Base-by-base conservation (phyloP, 2,329 filamentous ascomycete species). In the Ophiosphaerella narmari region DNA sequence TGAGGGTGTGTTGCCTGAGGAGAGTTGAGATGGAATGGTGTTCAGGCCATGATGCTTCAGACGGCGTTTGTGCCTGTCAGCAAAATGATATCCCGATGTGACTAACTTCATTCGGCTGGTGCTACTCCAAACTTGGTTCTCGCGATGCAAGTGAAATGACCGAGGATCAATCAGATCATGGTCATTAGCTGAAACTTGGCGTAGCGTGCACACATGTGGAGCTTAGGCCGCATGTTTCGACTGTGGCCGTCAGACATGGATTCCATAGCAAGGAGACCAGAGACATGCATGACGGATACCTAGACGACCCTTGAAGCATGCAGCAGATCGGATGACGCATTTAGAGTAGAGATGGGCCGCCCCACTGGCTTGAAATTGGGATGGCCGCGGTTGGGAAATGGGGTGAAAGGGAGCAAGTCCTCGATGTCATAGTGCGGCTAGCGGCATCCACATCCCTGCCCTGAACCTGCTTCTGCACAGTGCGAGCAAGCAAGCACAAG, bases 1-100 rank as follows among this genome's bases (percentile, higher is more conserved):
- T 11, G 66, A 64, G 13, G 65, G 70, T 32, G 66, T 73, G 9
- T 32, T 72, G 43, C 59, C 55, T 18, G 57, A 59, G 39, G 60
- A 60, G 2, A 29, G 26, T 2, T 29, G 26, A 29, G 18, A 21
- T 21, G 18, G 60, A 63, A 23, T 48, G 57, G 13, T 52, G 18
- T 13, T 24, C n/a, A 23, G 11, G 8, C 16, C 18, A 16, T 37
- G 24, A 26, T 41, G 45, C 39, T 37, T 43, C 37, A 38, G 45
- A 39, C 46, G 41, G 46, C 40, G 46, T 43, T 40, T 29, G 18
- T 21, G 4, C 18, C 18, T 4, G 18, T 4, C 18, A 21, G 4
- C 18, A 21, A 21, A 29, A 29, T 29, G 6, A 11, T 29, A 29
- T 29, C 26, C 26, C 5, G 12, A 39, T 12, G 18, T 24, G 18